These are phyloP conservation scores for Candida verbasci DNA, from an alignment of 805 yeast species.

Conservation along the genomic window DNA sequence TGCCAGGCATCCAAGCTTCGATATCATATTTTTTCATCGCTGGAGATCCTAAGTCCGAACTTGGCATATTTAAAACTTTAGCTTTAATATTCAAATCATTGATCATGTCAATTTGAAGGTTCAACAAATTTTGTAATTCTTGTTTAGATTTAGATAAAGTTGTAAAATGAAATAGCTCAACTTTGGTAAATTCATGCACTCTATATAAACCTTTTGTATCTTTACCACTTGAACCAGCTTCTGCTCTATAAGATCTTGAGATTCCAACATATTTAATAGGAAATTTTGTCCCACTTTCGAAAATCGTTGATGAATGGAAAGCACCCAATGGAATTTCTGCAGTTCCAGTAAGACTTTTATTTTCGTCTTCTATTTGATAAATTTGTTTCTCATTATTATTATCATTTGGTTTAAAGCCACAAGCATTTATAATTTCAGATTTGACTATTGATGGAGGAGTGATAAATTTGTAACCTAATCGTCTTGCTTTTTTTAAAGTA, in stretches of 20 bases:
- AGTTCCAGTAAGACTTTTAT: conserved; percentile 76
- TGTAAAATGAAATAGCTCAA: conserved; percentile 81
- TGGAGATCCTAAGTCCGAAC: conserved; percentile 88
- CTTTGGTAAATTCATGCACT: conserved; percentile 95
- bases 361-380: conserved; percentile 54
- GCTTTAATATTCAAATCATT: conserved; percentile 70
- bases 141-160: conserved; percentile 39
- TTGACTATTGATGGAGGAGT: conserved; percentile 86
- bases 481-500: conserved; percentile 62
- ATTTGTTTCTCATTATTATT: conserved; percentile 82
- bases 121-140: conserved; percentile 57
- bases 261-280: conserved; percentile 72
- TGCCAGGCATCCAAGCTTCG: conserved; percentile 98
- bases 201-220: conserved; percentile 90
- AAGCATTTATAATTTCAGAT: conserved; percentile 72
- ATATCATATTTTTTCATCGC: conserved; percentile 89
- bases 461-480: conserved; percentile 63
- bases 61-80: conserved; percentile 82
- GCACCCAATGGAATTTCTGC: conserved; percentile 96
- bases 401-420: conserved; percentile 95
- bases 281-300: conserved; percentile 32
- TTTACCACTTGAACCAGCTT: conserved; percentile 94
- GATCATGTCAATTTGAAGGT: conserved; percentile 63
- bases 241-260: conserved; percentile 87
- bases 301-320: conserved; percentile 49